Base-by-base conservation (phyloP, 2,329 filamentous ascomycete species). In the Epichloe coenophiala region DNA sequence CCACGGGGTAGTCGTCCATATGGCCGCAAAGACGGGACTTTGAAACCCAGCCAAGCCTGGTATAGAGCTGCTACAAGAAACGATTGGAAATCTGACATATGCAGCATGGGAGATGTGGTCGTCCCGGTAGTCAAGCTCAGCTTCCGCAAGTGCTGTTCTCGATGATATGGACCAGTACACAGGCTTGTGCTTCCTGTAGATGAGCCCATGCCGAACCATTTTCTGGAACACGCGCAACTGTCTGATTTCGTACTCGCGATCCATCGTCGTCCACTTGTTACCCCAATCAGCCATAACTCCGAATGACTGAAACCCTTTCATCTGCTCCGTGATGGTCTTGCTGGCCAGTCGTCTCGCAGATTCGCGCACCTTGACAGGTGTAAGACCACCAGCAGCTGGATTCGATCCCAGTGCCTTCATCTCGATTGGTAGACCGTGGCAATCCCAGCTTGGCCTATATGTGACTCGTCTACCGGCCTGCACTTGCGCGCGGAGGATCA, bases 1-100 rank as follows among this genome's bases (percentile, higher is more conserved):
- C 93, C 93, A 98, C 0, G 93, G 93, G 1, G 93, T 98, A 0
- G 93, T 98, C 2, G 93, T 98, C 93, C 93, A 98, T 48, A 97
- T 87, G n/a, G 93, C 76, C n/a, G 86, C 88, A 63, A 77, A 84
- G 11, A 96, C 62, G 5, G 72, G 68, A 4, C 74, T 73, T 5
- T 66, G 57, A 21, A 77, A 63, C 3, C 56, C 54, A 23, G 63
- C 57, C 47, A 77, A 59, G 11, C 63, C 64, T 0, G 66, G 60
- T 2, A 68, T 56, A 4, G 56, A 55, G 9, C 53, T 58, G 55
- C 57, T 60, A 47, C 65, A 63, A 6, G 63, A 64, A 12, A 80
- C 65, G 31, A 96, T 72, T 1, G 83, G 86, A 60, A 94, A 94
- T 53, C 80, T 83, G 43, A 98, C 77, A 62, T 84, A 91, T n/a